Evolutionary conservation across 441 rosid genomes (phyloP), one percentile per base, ranked within the genome.

Genomic region (Erysimum cheiri): DNA sequence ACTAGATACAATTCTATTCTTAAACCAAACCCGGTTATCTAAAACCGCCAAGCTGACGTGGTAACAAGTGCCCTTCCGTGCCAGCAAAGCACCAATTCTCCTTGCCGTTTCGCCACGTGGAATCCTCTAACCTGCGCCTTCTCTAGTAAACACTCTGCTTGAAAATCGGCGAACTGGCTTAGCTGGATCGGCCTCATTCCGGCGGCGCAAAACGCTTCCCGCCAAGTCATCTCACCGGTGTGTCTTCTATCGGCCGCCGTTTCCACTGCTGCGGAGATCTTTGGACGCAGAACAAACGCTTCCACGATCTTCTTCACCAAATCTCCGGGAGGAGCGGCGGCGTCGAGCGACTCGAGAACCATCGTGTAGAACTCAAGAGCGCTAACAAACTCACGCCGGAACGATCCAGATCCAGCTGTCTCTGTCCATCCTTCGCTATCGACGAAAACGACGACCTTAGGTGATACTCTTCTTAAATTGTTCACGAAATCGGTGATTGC

Each of bases 11-110:
- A 13, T 64, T 26, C 57, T 12, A 22, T 62, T 62, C 68, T 61
- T 57, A 70, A 67, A 61, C 39, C 68, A 17, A 32, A 3, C 14
- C 32, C 73, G 60, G 60, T 65, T 43, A 9, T 5, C 64, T 86
- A 87, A 70, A 80, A 90, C 81, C 80, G 81, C 99, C 99, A 95
- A 4, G 87, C 90, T 65, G 99, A 95, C 73, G 89, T 95, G 87
- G 97, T 84, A 47, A 89, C 84, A 1, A 95, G 81, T 19, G 91
- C 86, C 40, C 90, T 77, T 13, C 92, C 89, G 2, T 80, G 93
- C 98, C 99, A 92, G 78, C 91, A 95, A 70, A 95, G 92, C 83
- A 92, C 86, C 83, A 95, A 76, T 76, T 95, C 98, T 35, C 88
- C 86, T 17, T 87, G 89, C 8, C 87, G 89, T 85, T 85, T 95